A percentile compares a stretch with the other conserved stretches of the same genome.
These are phyloP conservation scores for Nitzschia putrida DNA, from an alignment of 108 stramenopile genomes.

Conservation along the genomic window DNA sequence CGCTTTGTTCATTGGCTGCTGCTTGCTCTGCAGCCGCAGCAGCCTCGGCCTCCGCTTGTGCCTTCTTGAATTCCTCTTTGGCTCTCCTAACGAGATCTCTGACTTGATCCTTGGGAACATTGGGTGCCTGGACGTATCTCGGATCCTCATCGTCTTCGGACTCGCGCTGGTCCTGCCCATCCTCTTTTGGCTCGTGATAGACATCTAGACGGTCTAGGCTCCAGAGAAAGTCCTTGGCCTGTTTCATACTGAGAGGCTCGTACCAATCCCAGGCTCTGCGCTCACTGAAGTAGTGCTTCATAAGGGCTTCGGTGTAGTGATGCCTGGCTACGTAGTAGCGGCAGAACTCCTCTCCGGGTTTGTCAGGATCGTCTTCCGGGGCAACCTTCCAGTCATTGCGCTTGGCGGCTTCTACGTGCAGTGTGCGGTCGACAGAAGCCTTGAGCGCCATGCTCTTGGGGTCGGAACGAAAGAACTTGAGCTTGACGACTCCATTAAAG, in stretches of 20 bases:
- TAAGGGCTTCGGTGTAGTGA: slow-evolving; percentile 47
- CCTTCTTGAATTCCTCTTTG: slow-evolving; percentile 31
- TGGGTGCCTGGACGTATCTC: slow-evolving; percentile 46
- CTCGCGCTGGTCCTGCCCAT: slow-evolving; percentile 18
- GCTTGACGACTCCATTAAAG: slow-evolving; percentile 50
- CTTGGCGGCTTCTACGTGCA: slow-evolving; percentile 34
- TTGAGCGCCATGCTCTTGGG: slow-evolving; percentile 44
- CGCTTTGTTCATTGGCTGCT: background rate
- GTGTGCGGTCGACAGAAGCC: slow-evolving; percentile 42
- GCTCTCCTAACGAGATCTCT: slow-evolving; percentile 35
- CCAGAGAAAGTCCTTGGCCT: slow-evolving; percentile 45
- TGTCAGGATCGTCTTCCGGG: background rate
- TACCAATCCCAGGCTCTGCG: slow-evolving; percentile 45
- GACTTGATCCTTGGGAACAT: slow-evolving; percentile 51
- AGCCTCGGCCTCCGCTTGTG: slow-evolving; percentile 8
- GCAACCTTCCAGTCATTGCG: slow-evolving; percentile 44
- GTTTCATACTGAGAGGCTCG: slow-evolving; percentile 36
- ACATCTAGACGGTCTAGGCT: slow-evolving; percentile 30
- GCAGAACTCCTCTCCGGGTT: slow-evolving; percentile 10
- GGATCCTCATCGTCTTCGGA: slow-evolving; percentile 16
- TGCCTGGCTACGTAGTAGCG: slow-evolving; percentile 52
- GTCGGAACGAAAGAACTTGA: slow-evolving; percentile 35
- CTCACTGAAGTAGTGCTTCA: slow-evolving; percentile 33
- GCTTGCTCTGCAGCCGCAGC: background rate
- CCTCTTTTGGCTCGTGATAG: slow-evolving; percentile 6